Base-by-base conservation (phyloP, 2,329 filamentous ascomycete species). In the Cladosporium sp. region DNA sequence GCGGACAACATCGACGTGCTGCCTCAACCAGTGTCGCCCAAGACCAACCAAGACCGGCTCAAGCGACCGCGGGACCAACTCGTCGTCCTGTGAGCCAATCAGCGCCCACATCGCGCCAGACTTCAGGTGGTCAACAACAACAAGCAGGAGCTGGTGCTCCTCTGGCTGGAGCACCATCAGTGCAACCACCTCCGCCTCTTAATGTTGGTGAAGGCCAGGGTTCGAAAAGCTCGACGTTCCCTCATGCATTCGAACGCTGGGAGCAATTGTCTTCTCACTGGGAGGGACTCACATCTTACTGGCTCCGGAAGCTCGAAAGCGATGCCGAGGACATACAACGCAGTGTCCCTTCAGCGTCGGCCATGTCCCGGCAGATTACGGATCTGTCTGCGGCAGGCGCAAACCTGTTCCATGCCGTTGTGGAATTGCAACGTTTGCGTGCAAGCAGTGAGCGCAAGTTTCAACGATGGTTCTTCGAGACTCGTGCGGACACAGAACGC, bases 401-500 rank as follows among this genome's bases (percentile, higher is more conserved):
- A 5, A 99, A 99, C 72, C 84, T 99, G 0, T 99, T 99, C 77
- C 95, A 99, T 76, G 95, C 95, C 11, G 93, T 99, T 0, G 95
- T 99, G 3, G 95, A 99, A 78, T 82, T 99, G 54, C 95, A 99
- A 77, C 89, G 95, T 32, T 84, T 99, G 28, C 90, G 95, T 51
- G 95, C 95, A 43, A 97, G 93, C 64, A 98, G 94, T 0, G 95
- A 99, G 78, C 89, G 95, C 69, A 98, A 98, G 76, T 99, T 99
- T 73, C 95, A 99, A 79, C 87, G 95, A 59, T 99, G 95, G 95
- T 98, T 98, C 79, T 97, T 96, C 72, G 95, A 99, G 76, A 97
- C 93, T 8, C 86, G 93, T 60, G 86, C 89, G 34, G 93, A 98
- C 70, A 88, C 96, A 70, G 95, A 98, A 80, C 88, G 91, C 30